Evolutionary conservation across 164 flowering plant species (phyloP), one percentile per base, ranked within the genome.

Genomic region (Buxus sempervirens): DNA sequence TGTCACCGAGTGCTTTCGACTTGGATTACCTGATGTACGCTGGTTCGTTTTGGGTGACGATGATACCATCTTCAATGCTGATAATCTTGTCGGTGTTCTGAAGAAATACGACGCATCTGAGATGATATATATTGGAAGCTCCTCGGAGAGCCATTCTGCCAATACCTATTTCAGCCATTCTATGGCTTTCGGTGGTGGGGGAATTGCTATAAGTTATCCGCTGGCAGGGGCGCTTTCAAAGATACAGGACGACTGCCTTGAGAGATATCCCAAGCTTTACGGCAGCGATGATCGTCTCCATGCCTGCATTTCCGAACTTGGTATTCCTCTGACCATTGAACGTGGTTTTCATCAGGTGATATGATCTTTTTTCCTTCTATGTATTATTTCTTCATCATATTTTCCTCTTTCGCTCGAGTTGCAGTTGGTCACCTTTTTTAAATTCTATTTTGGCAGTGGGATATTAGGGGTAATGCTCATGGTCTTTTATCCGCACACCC

Each of bases 141-240:
- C 85, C 0, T 87, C 91, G 0, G 88, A 87, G 79, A 83, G 87
- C 58, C 89, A 85, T 68, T 82, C 86, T 25, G 87, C 87, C 9
- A 83, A 87, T 66, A 70, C 81, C 9, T 83, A 83, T 67, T 83
- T 83, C 72, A 82, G 87, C 58, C 84, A 83, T 66, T 71, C 77
- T 18, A 85, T 83, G 91, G 89, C 86, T 0, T 87, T 81, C 65
- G 91, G 89, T 5, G 91, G 91, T 20, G 91, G 89, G 0, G 88
- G 91, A 9, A 81, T 87, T 21, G 89, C 86, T 22, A 82, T 87
- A 9, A 85, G 86, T 54, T 79, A 81, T 62, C 84, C 91, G 2
- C 72, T 87, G 12, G 91, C 87, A 0, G 80, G 76, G 63, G 85
- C 86, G 0, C 67, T 87, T 19, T 73, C 81, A 9, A 58, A 53